Evolutionary conservation across 305 asterid species (phyloP).

Genomic region (Fraxinus dipetala): DNA sequence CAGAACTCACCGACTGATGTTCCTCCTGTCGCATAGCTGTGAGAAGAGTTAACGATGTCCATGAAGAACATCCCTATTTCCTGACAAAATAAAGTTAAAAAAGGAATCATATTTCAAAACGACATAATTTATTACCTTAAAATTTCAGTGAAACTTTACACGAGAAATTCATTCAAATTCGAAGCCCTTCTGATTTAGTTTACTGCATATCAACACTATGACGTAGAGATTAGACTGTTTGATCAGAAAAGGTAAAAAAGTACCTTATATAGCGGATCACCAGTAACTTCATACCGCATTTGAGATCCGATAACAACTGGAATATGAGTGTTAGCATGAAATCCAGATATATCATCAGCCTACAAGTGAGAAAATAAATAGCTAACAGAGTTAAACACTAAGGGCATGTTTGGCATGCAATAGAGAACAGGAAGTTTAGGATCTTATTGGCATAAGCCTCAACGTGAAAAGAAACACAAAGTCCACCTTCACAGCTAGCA

Average conservation of each 20-base stretch:
- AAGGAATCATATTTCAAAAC: background rate
- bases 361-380: conserved; percentile 22
- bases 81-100: conserved; percentile 34
- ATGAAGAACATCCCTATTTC: conserved; percentile 75
- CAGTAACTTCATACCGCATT: conserved; percentile 86
- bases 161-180: background rate
- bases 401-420: background rate
- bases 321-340: conserved; percentile 87
- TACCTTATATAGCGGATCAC: conserved; percentile 80
- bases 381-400: background rate
- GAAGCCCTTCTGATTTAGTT: background rate
- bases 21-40: conserved; percentile 93
- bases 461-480: background rate
- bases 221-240: background rate
- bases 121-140: background rate
- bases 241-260: background rate
- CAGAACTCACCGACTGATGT: conserved; percentile 70
- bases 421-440: background rate
- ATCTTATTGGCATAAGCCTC: background rate
- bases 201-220: background rate
- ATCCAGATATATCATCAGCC: conserved; percentile 76
- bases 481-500: conserved; percentile 73
- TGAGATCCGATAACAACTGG: conserved; percentile 87
- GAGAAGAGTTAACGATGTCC: conserved; percentile 81
- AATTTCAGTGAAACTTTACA: background rate